Evolutionary conservation across 345 rosid species (phyloP).

Genomic region (Euclidium syriacum): DNA sequence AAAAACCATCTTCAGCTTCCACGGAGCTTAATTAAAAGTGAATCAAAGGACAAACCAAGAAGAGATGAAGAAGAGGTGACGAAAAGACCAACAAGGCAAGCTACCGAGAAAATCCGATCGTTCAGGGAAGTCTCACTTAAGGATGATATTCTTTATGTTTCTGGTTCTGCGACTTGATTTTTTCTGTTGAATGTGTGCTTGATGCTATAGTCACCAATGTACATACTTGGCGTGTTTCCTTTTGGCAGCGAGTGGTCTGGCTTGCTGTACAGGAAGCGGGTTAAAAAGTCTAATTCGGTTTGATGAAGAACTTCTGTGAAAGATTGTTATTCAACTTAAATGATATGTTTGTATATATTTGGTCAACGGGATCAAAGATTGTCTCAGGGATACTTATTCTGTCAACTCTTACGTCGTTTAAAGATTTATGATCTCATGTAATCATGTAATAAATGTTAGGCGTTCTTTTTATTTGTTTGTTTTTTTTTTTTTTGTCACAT

Average conservation of each 20-base stretch:
- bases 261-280: background rate
- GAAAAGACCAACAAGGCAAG: slow-evolving; percentile 49
- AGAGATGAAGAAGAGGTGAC: slow-evolving; percentile 33
- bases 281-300: background rate
- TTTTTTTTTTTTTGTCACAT: too few species aligned
- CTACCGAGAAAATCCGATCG: slow-evolving; percentile 54
- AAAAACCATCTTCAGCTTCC: background rate
- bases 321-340: too few species aligned
- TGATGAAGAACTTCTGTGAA: too few species aligned
- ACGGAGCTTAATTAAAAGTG: slow-evolving; percentile 18
- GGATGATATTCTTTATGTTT: slow-evolving; percentile 42
- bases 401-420: too few species aligned
- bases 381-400: too few species aligned
- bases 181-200: background rate
- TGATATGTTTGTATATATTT: too few species aligned
- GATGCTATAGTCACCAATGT: background rate
- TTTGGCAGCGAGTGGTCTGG: slow-evolving; percentile 1
- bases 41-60: slow-evolving; percentile 8
- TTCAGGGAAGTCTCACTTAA: slow-evolving; percentile 70
- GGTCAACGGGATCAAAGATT: too few species aligned
- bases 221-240: background rate
- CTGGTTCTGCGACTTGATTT: background rate
- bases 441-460: too few species aligned
- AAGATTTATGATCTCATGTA: too few species aligned
- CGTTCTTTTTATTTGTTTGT: too few species aligned